Evolutionary conservation across 192 early-diverging fungal species (phyloP).

Genomic region (Podila horticola): DNA sequence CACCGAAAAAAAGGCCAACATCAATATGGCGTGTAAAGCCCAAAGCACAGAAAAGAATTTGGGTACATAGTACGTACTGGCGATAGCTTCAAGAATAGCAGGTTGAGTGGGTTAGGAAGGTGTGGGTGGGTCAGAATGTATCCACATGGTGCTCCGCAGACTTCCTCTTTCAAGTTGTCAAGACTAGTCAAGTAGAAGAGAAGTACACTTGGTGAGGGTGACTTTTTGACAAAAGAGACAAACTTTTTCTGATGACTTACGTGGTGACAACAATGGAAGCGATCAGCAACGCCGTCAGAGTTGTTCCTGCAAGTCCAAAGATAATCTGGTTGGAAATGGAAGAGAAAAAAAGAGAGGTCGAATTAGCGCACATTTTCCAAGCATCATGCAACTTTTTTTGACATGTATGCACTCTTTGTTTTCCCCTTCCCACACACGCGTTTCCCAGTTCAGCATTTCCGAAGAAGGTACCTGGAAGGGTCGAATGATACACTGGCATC

Average conservation of each 20-base stretch:
- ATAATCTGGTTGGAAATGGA: constrained; percentile 9
- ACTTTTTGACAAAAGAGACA: background rate
- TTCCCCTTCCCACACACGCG: too few species aligned
- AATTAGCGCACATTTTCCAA: too few species aligned
- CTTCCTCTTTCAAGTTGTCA: constrained; percentile 59
- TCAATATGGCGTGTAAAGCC: background rate
- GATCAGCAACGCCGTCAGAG: constrained; percentile 24
- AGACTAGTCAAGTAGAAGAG: constrained; percentile 39
- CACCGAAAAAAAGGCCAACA: background rate
- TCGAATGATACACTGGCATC: constrained; percentile 29
- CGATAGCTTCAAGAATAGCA: constrained; percentile 57
- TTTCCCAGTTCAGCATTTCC: too few species aligned
- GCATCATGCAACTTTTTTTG: background rate
- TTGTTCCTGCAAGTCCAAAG: constrained; percentile 24
- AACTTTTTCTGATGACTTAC: background rate
- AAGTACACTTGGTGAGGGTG: background rate
- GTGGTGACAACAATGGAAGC: constrained; percentile 37
- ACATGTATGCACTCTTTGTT: too few species aligned
- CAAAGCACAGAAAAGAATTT: background rate
- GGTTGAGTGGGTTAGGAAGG: constrained; percentile 65
- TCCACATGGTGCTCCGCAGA: constrained; percentile 66
- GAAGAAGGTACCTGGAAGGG: constrained; percentile 26
- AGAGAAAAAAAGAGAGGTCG: background rate
- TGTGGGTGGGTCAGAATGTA: constrained; percentile 60
- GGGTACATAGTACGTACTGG: constrained; percentile 39